A percentile compares a stretch with the other conserved stretches of the same genome.
Evolutionary conservation across 495 filamentous ascomycete species (phyloP).

Genomic region (Talaromyces borbonicus): DNA sequence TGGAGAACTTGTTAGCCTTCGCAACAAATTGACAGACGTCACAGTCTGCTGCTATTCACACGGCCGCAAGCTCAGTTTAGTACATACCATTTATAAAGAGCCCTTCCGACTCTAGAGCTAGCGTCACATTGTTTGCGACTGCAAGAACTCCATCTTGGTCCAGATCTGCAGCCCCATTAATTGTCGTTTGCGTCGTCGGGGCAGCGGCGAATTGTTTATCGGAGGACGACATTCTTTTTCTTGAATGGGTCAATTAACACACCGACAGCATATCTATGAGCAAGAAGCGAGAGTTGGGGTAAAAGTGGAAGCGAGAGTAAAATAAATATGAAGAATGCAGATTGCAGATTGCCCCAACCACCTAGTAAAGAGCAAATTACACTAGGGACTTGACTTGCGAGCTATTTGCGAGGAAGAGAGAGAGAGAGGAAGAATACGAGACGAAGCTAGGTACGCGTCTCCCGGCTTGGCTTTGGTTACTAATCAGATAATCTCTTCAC

Average conservation of each 20-base stretch:
- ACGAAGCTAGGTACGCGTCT: too few relatives aligned
- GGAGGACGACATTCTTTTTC: constrained; percentile 17
- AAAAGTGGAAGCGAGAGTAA: too few relatives aligned
- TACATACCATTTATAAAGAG: constrained; percentile 52
- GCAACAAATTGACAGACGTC: not conserved
- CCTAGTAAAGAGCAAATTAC: too few relatives aligned
- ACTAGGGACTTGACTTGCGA: too few relatives aligned
- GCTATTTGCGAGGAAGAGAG: too few relatives aligned
- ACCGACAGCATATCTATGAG: too few relatives aligned
- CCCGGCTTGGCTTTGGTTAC: too few relatives aligned
- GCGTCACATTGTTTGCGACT: constrained; percentile 48
- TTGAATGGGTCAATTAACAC: not conserved
- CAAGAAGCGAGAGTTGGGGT: too few relatives aligned
- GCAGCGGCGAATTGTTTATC: constrained; percentile 16
- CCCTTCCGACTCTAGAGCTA: constrained; percentile 55
- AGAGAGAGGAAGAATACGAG: too few relatives aligned
- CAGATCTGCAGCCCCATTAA: constrained; percentile 24
- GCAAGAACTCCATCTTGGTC: constrained; percentile 26
- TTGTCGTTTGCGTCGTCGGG: constrained; percentile 10
- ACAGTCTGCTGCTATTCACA: not conserved
- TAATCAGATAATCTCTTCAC: too few relatives aligned
- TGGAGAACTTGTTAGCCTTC: constrained; percentile 8
- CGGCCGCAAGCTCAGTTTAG: not conserved
- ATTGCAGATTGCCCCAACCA: too few relatives aligned
- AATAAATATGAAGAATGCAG: too few relatives aligned